Evolutionary conservation across 768 basidiomycete species (phyloP).

Genomic region (Termitomyces sp.): DNA sequence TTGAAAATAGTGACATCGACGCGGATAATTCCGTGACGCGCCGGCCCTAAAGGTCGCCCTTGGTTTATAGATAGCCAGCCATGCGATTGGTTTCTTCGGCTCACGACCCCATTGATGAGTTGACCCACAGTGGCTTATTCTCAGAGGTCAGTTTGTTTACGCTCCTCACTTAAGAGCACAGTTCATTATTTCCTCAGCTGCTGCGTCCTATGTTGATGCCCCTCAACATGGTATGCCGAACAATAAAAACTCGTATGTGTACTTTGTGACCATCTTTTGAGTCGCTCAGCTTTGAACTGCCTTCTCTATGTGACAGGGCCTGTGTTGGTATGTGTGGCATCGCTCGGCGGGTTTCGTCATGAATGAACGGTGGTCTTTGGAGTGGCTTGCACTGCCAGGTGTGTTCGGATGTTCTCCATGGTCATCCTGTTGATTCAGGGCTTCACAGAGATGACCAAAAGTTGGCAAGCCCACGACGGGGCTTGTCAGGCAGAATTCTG

Average conservation of each 20-base stretch:
- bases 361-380: neutral
- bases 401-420: neutral
- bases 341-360: neutral
- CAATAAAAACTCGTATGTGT: neutral
- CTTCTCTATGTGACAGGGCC: neutral
- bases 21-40: neutral
- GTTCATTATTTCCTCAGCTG: neutral
- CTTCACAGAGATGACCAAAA: neutral
- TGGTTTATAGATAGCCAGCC: neutral
- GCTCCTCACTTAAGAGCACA: neutral
- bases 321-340: neutral
- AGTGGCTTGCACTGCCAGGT: neutral
- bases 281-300: rapidly evolving
- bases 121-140: neutral
- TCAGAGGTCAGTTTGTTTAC: neutral
- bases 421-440: no score
- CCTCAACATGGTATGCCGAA: neutral
- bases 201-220: neutral
- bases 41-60: neutral
- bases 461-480: neutral
- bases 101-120: neutral
- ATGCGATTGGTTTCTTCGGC: neutral
- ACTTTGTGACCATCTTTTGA: no score
- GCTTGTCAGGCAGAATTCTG: neutral
- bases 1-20: no score